A percentile compares a stretch with the other conserved stretches of the same genome.
Conservation (phyloP, 75 land plant species). For the Ceratopteris richardii region DNA sequence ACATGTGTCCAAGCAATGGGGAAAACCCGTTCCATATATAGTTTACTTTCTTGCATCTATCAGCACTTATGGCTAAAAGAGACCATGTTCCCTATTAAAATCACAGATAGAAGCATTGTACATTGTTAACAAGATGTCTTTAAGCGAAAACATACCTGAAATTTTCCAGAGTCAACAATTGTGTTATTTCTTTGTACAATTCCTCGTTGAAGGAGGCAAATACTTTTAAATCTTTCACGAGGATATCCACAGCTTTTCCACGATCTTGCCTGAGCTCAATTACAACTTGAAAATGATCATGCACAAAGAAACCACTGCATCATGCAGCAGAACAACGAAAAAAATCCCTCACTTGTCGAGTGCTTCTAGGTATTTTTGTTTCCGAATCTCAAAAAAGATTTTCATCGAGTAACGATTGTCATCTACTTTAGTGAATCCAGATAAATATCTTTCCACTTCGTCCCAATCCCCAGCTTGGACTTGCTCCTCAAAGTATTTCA, state of each 20-base stretch:
- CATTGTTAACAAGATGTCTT: no score
- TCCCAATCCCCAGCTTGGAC: constrained; percentile 54
- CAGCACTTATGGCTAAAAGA: no score
- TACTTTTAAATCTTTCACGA: constrained; percentile 55
- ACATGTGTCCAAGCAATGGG: no score
- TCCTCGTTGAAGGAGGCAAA: constrained; percentile 60
- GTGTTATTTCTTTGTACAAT: constrained; percentile 66
- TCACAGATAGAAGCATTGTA: no score
- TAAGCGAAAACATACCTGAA: constrained; percentile 36
- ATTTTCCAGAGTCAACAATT: constrained; percentile 59
- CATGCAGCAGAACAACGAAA: no score
- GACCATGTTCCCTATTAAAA: no score
- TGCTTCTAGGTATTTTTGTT: constrained; percentile 59
- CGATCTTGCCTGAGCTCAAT: constrained; percentile 52
- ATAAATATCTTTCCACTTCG: constrained; percentile 43
- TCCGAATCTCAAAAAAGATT: constrained; percentile 51
- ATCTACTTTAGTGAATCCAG: constrained; percentile 53
- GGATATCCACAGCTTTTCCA: constrained; percentile 52
- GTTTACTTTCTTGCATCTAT: no score
- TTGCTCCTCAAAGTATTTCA: constrained; percentile 60
- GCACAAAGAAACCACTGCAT: no score
- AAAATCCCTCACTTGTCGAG: constrained; percentile 33
- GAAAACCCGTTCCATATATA: no score
- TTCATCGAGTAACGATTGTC: constrained; percentile 56
- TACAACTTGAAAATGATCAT: constrained; percentile 2